These are phyloP conservation scores for Penicillium sp. DNA, from an alignment of 2,329 filamentous ascomycete genomes.

Conservation along the genomic window DNA sequence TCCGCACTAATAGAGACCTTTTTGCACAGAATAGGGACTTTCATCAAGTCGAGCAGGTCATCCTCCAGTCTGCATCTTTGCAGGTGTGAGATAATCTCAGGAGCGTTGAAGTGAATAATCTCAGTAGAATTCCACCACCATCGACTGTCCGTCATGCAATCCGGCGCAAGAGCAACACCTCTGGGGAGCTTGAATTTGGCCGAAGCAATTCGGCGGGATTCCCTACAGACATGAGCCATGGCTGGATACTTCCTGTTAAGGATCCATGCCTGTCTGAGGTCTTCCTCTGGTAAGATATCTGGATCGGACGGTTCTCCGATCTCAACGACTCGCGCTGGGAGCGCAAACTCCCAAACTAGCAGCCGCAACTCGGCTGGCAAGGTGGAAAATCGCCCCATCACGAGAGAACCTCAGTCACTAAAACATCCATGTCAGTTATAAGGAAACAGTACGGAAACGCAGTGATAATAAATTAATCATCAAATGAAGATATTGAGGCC, in stretches of 20 bases:
- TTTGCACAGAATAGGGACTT: background rate
- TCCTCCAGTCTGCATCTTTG: background rate
- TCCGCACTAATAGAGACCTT: slow-evolving; percentile 3
- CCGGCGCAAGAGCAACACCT: background rate
- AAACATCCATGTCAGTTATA: background rate
- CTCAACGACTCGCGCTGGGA: slow-evolving; percentile 1
- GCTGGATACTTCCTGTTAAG: background rate
- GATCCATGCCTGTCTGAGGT: background rate
- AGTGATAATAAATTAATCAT: background rate
- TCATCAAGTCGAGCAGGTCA: background rate
- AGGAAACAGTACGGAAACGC: background rate
- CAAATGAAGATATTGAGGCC: background rate
- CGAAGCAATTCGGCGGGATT: background rate
- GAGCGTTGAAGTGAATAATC: slow-evolving; percentile 1
- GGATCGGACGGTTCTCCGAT: background rate
- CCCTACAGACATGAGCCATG: background rate
- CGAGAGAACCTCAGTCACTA: background rate
- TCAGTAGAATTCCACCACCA: background rate
- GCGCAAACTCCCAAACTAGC: background rate
- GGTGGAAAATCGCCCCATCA: background rate
- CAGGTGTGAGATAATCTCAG: background rate
- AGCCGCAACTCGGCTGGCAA: background rate
- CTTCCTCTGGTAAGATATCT: slow-evolving; percentile 1
- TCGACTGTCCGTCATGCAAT: background rate
- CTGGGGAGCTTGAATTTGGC: background rate